Evolutionary conservation across 106 monocot genomes (phyloP), one percentile per base, ranked within the genome.

Genomic region (Iris macrosiphon): DNA sequence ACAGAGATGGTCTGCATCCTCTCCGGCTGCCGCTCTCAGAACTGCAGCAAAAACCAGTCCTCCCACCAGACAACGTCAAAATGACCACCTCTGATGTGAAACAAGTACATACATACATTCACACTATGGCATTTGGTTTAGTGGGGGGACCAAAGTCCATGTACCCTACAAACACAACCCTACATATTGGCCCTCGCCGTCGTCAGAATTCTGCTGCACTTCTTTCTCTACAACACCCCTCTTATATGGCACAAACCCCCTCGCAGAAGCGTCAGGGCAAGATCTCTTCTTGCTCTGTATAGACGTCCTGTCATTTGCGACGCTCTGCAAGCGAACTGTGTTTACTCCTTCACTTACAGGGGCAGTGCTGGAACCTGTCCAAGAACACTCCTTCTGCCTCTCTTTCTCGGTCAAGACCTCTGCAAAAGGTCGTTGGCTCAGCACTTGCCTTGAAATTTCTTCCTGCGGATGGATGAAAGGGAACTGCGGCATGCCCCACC

Each of bases 231-330:
- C 31, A 14, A 55, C 59, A 45, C 81, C 67, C 63, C 76, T 79
- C 34, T 83, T 79, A 17, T 93, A 88, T 9, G 93, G 84, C 59
- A 81, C 65, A 62, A 93, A 93, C 2, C 93, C 88, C 43, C 45
- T 78, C 0, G 22, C 15, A 8, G 46, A 22, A 1, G 48, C 59
- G 9, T 40, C 47, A 18, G 40, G 28, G 41, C n/a, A 22, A 29
- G 59, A 31, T 14, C 29, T 55, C 46, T 23, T 24, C 4, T 19
- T 28, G 6, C 27, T n/a, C n/a, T n/a, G n/a, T n/a, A n/a, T n/a
- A n/a, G n/a, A n/a, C n/a, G n/a, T n/a, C n/a, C n/a, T n/a, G n/a
- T n/a, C n/a, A n/a, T n/a, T n/a, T n/a, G n/a, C n/a, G n/a, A n/a
- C n/a, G n/a, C n/a, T n/a, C 45, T 6, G 38, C 23, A 6, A 12